Evolutionary conservation across 2,329 filamentous ascomycete genomes (phyloP), one percentile per base, ranked within the genome.

Genomic region (Esteya vermicola): DNA sequence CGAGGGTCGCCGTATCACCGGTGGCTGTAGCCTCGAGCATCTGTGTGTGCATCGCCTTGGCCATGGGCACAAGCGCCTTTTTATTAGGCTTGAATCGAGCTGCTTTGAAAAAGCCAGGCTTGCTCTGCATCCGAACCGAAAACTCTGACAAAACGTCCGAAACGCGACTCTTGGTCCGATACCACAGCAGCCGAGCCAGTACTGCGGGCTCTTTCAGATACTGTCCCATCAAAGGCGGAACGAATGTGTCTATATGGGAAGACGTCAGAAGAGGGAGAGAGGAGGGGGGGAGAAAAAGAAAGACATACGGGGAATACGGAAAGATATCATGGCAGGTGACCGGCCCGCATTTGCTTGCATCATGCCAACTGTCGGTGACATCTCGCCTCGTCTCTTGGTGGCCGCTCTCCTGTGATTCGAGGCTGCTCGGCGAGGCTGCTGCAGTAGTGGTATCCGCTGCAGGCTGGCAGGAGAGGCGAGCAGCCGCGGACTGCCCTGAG

Each of bases 21-120:
- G 58, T 57, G 7, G 79, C 78, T 37, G 81, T 68, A 5, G 71
- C 71, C 43, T 67, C 64, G 49, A 75, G 73, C 64, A 83, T 72
- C 47, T 70, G 59, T 39, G 61, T 59, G 55, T 84, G 77, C 51
- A 81, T 60, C 18, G 62, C 65, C 49, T 71, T 67, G 25, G 76
- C 78, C 1, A 66, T 64, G 2, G 72, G 66, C 9, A 63, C 54
- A 35, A 72, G 59, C 39, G 56, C 52, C 19, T 56, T 48, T 13
- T 61, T 61, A 21, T 57, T 48, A 21, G 67, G 52, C 50, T 65
- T 62, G 52, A 67, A 65, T n/a, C 49, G 51, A 12, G 65, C 64
- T 18, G 57, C 57, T 25, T 55, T 56, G 39, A 63, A 54, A 47
- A 63, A 54, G 41, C 47, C 51, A 20, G 61, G 60, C 59, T 67